phyloP scores from a whole-genome alignment of 2,329 filamentous ascomycete species.

The Fusarium sp. region DNA sequence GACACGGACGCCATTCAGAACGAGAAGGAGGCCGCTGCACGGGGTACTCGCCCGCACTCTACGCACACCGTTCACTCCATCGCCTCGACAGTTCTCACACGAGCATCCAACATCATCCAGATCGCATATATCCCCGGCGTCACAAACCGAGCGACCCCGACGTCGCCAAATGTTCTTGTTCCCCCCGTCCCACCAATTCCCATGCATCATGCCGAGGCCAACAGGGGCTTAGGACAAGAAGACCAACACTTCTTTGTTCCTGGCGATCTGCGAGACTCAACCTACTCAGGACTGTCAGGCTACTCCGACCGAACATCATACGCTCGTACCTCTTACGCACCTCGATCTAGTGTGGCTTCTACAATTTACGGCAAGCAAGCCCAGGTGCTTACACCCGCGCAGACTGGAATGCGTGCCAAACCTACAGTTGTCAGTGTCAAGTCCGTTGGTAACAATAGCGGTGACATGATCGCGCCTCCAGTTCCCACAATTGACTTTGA shows the following conservation, averaged over 20 bases:
- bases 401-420: conserved; percentile 87
- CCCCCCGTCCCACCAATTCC: conserved; percentile 96
- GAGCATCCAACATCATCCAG: conserved; percentile 98
- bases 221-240: conserved; percentile 64
- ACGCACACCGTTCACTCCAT: conserved; percentile 91
- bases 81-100: conserved; percentile 92
- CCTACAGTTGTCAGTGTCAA: conserved; percentile 95
- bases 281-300: conserved; percentile 81
- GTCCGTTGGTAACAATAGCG: conserved; percentile 68
- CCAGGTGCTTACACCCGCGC: conserved; percentile 82
- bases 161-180: conserved; percentile 82
- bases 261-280: conserved; percentile 88
- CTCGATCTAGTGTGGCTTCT: conserved; percentile 82
- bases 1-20: conserved; percentile 59
- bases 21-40: conserved; percentile 59
- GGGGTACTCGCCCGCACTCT: conserved; percentile 72
- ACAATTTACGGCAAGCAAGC: conserved; percentile 95
- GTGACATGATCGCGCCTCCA: conserved; percentile 70
- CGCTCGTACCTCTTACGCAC: conserved; percentile 67
- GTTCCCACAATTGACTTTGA: conserved; percentile 77
- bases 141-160: conserved; percentile 87
- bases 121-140: conserved; percentile 99
- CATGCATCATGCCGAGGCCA: conserved; percentile 64
- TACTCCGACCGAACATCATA: conserved; percentile 71
- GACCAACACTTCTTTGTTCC: conserved; percentile 96